Base-by-base conservation (phyloP, 495 filamentous ascomycete species). In the Xylaria nigripes region DNA sequence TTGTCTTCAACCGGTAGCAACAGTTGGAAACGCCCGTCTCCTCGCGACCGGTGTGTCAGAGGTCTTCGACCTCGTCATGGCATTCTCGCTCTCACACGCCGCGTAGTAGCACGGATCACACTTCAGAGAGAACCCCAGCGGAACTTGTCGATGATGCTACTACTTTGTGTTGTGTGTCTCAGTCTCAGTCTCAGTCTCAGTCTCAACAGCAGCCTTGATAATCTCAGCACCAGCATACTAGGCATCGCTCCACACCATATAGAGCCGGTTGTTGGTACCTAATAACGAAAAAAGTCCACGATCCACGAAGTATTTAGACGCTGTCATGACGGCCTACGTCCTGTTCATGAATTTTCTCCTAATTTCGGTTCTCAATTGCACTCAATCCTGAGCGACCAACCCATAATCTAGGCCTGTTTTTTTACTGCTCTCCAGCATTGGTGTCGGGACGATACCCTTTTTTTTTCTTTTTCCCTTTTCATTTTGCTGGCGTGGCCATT, bases 1-100 rank as follows among this genome's bases (percentile, higher is more conserved):
- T 93, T 51, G 82, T 95, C 48, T 86, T 86, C 59, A 61, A 71
- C 65, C 65, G 70, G 55, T 76, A 76, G 69, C 57, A 55, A 50
- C 36, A 51, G 32, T 32, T 48, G 32, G 43, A n/a, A 22, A 23
- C 43, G 51, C 15, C 42, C 23, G 44, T 55, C 48, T 45, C 42
- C 22, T 1, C 40, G 41, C 40, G 41, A 36, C 15, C 47, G 8
- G 45, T 44, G 16, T 16, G 21, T 15, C 57, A 25, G 18, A 24
- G 19, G 19, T 16, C 46, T 25, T 44, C 53, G 32, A 25, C 24
- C 25, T 40, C 34, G 44, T 2, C 36, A 23, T 45, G 25, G 8
- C 15, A 9, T 36, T 42, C 10, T 24, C 22, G n/a, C 16, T 36
- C 22, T 22, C 45, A 45, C 10, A 32, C 36, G 36, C 25, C 36